Evolutionary conservation across 305 asterid genomes (phyloP), one percentile per base, ranked within the genome.

Genomic region (Fraxinus latifolia): DNA sequence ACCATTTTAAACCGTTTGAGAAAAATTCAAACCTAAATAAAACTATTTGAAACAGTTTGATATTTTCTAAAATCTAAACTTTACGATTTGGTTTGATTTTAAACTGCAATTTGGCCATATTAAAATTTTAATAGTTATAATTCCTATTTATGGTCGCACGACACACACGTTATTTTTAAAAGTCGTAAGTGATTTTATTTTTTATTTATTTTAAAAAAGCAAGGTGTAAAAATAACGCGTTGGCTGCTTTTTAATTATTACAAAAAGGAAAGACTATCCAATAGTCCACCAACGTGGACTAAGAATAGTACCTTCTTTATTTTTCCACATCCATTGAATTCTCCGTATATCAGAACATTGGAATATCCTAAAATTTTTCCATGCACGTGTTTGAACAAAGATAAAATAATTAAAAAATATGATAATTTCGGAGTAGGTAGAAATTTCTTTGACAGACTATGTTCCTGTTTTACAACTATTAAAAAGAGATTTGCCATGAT

Each of bases 241-340:
- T 11, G 53, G 53, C 5, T 42, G 53, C 53, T 42, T 11, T 39
- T 39, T 9, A 39, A 39, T 8, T 42, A 11, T 42, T 11, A 42
- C n/a, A 42, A 42, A 42, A 42, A 42, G 5, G 7, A 29, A 29
- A 7, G 50, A 8, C 14, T 17, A 31, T 47, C 58, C 58, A 14
- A 47, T 14, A 14, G 83, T 74, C 79, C 60, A 36, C 34, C n/a
- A 21, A 53, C n/a, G 21, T 17, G 77, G 85, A 79, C 82, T 71
- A 77, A 15, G 77, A 37, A 82, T 82, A 31, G 60, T 71, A 5
- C 15, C 53, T 12, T 12, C 31, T 72, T 17, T n/a, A 17, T 12
- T 34, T 70, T 82, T 85, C 86, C 84, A 82, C 82, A 77, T 80
- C 73, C 76, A 21, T 80, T 80, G 84, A 86, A 83, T 70, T 71